Conservation (phyloP, 805 yeast species). For the Clavispora carvajalis region DNA sequence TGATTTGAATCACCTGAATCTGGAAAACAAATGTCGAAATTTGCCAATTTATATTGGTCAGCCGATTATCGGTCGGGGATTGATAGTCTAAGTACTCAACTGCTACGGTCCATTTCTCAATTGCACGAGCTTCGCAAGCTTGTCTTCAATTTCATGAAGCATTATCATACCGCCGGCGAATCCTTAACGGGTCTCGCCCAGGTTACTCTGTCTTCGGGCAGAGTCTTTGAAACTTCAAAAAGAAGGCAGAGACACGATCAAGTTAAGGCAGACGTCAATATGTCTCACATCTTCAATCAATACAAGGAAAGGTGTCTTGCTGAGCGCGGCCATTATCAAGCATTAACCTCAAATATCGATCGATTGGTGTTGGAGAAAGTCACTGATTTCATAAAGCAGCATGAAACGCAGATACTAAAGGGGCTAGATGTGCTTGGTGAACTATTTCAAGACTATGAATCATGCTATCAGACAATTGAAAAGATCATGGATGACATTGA, state of each 20-base stretch:
- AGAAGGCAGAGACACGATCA: background rate
- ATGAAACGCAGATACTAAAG: slow-evolving; percentile 30
- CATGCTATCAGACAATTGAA: slow-evolving; percentile 22
- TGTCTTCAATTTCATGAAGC: slow-evolving; percentile 32
- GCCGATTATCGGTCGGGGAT: slow-evolving; percentile 37
- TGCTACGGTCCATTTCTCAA: slow-evolving; percentile 29
- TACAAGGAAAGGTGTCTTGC: slow-evolving; percentile 6
- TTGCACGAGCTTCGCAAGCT: slow-evolving; percentile 36
- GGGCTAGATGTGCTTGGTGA: slow-evolving; percentile 20
- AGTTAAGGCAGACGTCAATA: slow-evolving; percentile 1
- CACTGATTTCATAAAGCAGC: slow-evolving; percentile 29
- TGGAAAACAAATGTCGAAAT: slow-evolving; percentile 14
- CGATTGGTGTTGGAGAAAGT: slow-evolving; percentile 26
- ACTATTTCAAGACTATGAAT: slow-evolving; percentile 22
- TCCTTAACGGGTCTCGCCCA: slow-evolving; percentile 13
- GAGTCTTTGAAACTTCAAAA: background rate
- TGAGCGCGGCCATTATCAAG: slow-evolving; percentile 14
- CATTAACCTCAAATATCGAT: slow-evolving; percentile 31
- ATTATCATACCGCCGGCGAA: slow-evolving; percentile 30
- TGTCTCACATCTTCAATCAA: slow-evolving; percentile 12
- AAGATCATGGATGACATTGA: slow-evolving; percentile 24
- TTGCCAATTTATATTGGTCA: slow-evolving; percentile 39
- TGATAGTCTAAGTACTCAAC: slow-evolving; percentile 25
- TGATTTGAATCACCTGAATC: no score
- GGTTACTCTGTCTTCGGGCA: background rate